A percentile compares a stretch with the other conserved stretches of the same genome.
Evolutionary conservation across 352 stramenopile species (phyloP).

Genomic region (Phytophthora palmivora): DNA sequence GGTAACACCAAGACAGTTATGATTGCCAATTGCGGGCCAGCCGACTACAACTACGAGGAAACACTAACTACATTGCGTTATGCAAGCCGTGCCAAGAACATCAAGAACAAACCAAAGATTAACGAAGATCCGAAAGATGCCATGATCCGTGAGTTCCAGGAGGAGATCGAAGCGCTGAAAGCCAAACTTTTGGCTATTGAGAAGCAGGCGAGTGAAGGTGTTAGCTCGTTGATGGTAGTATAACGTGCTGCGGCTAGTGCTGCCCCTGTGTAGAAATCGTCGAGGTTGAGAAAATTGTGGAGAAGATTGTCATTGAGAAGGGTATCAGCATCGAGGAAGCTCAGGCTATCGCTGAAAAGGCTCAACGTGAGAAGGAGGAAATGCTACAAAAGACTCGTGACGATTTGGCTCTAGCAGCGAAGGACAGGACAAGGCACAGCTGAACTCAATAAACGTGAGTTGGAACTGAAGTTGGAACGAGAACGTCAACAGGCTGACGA

Average conservation of each 20-base stretch:
- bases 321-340: constrained; percentile 84
- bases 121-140: constrained; percentile 99
- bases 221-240: constrained; percentile 14
- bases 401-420: constrained; percentile 71
- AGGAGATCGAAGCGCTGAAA: constrained; percentile 96
- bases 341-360: constrained; percentile 71
- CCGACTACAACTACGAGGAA: constrained; percentile 98
- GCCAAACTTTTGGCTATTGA: constrained; percentile 74
- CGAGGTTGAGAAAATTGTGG: constrained; percentile 86
- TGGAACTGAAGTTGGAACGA: constrained; percentile 85
- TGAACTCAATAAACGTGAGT: constrained; percentile 89
- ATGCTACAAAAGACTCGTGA: constrained; percentile 74
- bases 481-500: constrained; percentile 84
- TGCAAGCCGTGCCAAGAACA: constrained; percentile 99
- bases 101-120: constrained; percentile 99
- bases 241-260: constrained; percentile 8
- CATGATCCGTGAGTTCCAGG: constrained; percentile 97
- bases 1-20: constrained; percentile 99
- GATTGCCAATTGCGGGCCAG: constrained; percentile 97
- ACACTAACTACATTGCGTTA: constrained; percentile 95
- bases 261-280: constrained; percentile 47
- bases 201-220: constrained; percentile 42
- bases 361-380: constrained; percentile 80
- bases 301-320: constrained; percentile 86
- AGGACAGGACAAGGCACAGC: constrained; percentile 88